Evolutionary conservation across 352 stramenopile genomes (phyloP).

Genomic region (Globisporangium spinosum): DNA sequence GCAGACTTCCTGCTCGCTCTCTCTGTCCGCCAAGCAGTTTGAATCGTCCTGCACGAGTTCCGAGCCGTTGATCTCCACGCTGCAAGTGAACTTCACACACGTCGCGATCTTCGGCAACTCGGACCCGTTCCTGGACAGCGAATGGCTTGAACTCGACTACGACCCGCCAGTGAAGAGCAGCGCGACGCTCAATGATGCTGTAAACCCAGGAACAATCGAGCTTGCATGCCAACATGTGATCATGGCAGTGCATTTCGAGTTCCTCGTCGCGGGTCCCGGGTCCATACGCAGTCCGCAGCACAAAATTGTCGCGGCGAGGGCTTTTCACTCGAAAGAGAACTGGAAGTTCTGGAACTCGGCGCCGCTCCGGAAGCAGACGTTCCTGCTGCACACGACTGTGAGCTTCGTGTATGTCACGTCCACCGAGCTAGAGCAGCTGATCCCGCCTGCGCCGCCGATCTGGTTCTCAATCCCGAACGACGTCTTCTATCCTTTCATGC

Average conservation of each 20-base stretch:
- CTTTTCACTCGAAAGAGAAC: conserved; percentile 27
- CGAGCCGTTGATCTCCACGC: conserved; percentile 12
- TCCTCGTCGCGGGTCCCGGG: conserved; percentile 36
- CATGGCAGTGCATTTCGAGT: conserved; percentile 30
- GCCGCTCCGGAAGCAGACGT: conserved; percentile 18
- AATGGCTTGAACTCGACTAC: conserved; percentile 43
- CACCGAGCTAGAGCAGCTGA: conserved; percentile 25
- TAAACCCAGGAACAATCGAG: conserved; percentile 21
- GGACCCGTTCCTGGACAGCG: conserved; percentile 30
- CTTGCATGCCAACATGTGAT: conserved; percentile 28
- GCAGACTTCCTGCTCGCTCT: conserved; percentile 29
- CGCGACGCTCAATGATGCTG: conserved; percentile 20
- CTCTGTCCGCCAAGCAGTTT: conserved; percentile 27
- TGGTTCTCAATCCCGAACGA: conserved; percentile 57
- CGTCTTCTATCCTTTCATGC: conserved; percentile 48
- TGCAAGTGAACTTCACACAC: conserved; percentile 42
- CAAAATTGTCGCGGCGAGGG: conserved; percentile 41
- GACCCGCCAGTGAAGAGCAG: conserved; percentile 24
- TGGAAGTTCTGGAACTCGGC: conserved; percentile 36
- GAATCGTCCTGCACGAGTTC: conserved; percentile 25
- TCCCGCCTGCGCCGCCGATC: conserved; percentile 34
- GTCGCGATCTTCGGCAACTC: conserved; percentile 41
- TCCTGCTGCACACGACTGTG: conserved; percentile 31
- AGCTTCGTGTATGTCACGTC: conserved; percentile 28
- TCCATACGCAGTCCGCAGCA: conserved; percentile 29